These are phyloP conservation scores for Colletotrichum agaves DNA, from an alignment of 2,329 filamentous ascomycete species.

Conservation along the genomic window DNA sequence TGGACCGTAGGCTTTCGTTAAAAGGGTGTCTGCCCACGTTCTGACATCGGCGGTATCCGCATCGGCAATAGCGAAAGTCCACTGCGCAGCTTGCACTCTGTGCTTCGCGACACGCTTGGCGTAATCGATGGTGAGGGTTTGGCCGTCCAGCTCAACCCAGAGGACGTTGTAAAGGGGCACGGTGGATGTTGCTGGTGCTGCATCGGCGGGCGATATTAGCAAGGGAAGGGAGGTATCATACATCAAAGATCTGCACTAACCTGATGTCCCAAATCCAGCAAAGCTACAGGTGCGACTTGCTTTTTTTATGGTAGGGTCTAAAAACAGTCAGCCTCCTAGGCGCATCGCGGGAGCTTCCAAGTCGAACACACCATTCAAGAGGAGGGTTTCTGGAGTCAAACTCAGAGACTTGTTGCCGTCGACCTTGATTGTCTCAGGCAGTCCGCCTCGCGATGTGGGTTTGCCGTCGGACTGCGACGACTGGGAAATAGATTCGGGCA, in stretches of 20 bases:
- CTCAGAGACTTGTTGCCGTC: slow-evolving; percentile 47
- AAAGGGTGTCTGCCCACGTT: slow-evolving; percentile 71
- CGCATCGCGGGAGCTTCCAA: slow-evolving; percentile 7
- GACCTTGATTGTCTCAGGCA: slow-evolving; percentile 39
- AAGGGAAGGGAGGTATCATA: neutral
- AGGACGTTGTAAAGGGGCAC: slow-evolving; percentile 87
- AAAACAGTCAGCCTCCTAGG: slow-evolving; percentile 19
- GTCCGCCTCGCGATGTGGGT: slow-evolving; percentile 23
- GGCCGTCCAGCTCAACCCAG: slow-evolving; percentile 75
- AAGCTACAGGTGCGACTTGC: slow-evolving; percentile 38
- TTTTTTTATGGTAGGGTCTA: slow-evolving; percentile 31
- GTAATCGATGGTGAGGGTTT: slow-evolving; percentile 77
- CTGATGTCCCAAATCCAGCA: slow-evolving; percentile 33
- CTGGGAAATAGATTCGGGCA: slow-evolving; percentile 33
- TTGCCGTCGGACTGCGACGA: slow-evolving; percentile 34
- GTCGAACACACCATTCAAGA: slow-evolving; percentile 48
- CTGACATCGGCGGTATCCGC: slow-evolving; percentile 58
- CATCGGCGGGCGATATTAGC: slow-evolving; percentile 1
- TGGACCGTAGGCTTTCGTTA: slow-evolving; percentile 76
- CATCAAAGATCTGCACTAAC: neutral
- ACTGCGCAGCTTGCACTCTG: slow-evolving; percentile 67
- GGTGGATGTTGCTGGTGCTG: slow-evolving; percentile 39
- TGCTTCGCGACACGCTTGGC: slow-evolving; percentile 70
- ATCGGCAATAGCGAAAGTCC: slow-evolving; percentile 62
- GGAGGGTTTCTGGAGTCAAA: slow-evolving; percentile 45